Percentiles rank a stretch among this genome's conserved stretches.
Conservation (phyloP, 108 stramenopile genomes). For the Skeletonema grethae region DNA sequence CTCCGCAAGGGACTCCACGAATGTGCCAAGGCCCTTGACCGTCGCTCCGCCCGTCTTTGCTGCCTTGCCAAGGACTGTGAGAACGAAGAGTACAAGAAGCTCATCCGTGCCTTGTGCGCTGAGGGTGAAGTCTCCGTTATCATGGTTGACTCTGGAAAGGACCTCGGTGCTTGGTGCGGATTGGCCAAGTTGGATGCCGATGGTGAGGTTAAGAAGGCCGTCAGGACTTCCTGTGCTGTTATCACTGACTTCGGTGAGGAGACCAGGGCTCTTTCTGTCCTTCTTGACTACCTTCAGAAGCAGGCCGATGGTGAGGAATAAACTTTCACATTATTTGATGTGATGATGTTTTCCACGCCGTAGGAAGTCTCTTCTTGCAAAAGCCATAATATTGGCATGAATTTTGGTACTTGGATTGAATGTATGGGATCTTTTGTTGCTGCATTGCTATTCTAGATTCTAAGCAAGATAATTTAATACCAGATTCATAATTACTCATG, state of each 20-base stretch:
- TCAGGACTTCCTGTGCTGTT: conserved; percentile 95
- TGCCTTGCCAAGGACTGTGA: conserved; percentile 99
- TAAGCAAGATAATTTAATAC: not conserved
- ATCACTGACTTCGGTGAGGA: conserved; percentile 99
- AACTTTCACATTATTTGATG: not conserved
- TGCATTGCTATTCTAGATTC: not conserved
- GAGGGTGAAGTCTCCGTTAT: conserved; percentile 98
- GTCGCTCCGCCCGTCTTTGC: conserved; percentile 96
- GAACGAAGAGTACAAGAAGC: conserved; percentile 98
- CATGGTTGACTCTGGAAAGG: conserved; percentile 95
- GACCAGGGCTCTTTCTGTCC: conserved; percentile 91
- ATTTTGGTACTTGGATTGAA: not conserved
- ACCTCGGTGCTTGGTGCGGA: conserved; percentile 98
- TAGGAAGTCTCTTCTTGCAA: conserved; percentile 6
- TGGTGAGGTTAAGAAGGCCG: conserved; percentile 96
- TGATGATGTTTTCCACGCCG: not conserved
- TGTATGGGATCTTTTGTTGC: not conserved
- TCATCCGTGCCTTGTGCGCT: conserved; percentile 97
- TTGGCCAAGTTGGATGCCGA: conserved; percentile 98
- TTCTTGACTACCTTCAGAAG: conserved; percentile 97
- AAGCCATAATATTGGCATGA: conserved; percentile 8
- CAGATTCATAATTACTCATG: not conserved
- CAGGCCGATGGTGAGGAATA: conserved; percentile 67
- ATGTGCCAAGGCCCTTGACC: conserved; percentile 98
- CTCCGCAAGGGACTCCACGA: conserved; percentile 99